phyloP scores from a whole-genome alignment of 352 stramenopile genomes.

The Saprolegnia parasitica region DNA sequence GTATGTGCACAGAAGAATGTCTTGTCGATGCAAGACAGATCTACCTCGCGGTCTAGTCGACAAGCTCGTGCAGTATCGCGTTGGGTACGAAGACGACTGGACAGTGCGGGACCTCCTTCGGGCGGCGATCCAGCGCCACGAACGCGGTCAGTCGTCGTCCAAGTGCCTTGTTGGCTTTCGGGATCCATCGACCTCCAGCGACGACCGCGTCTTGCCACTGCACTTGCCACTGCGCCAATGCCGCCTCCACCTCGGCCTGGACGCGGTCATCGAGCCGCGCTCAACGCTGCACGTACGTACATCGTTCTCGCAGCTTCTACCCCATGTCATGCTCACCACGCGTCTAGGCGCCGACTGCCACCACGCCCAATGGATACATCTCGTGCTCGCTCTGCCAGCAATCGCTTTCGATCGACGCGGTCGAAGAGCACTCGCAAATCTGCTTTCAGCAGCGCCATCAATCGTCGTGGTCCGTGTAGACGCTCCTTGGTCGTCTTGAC shows the following conservation, averaged over 20 bases:
- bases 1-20: background rate
- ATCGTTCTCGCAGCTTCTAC: background rate
- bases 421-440: constrained; percentile 16
- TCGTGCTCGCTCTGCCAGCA: constrained; percentile 20
- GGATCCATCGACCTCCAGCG: background rate
- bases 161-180: constrained; percentile 16
- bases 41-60: background rate
- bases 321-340: background rate
- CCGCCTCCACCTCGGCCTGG: background rate
- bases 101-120: background rate
- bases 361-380: background rate
- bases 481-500: no score
- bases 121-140: constrained; percentile 7
- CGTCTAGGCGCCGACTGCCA: background rate
- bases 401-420: constrained; percentile 4
- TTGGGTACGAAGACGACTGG: constrained; percentile 13
- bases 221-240: background rate
- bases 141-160: background rate
- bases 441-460: constrained; percentile 8
- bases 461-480: no score
- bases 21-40: background rate
- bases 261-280: background rate
- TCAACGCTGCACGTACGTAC: background rate
- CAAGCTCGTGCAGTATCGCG: constrained; percentile 5
- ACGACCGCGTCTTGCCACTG: constrained; percentile 1